Evolutionary conservation across 1,284 basidiomycete genomes (phyloP), one percentile per base, ranked within the genome.

Genomic region (Farysia itapuensis): DNA sequence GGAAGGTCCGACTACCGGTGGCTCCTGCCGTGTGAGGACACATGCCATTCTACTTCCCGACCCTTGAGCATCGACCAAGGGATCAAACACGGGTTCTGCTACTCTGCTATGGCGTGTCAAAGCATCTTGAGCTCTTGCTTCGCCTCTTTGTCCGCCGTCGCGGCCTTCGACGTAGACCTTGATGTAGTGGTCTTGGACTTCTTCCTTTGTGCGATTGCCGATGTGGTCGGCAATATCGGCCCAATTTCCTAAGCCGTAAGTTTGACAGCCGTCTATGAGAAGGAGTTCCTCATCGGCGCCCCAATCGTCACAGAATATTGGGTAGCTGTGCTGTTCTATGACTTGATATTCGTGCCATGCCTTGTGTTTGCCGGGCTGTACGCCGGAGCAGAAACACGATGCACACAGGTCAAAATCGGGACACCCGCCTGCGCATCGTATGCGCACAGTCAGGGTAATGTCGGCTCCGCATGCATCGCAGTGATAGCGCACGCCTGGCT

Each of bases 251-350:
- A 98, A 79, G 1, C 94, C 94, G 71, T 92, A 89, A 25, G 85
- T 82, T 23, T 89, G 84, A 43, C 93, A 86, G 9, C 92, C 95
- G 49, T 95, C 91, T 39, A 97, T 82, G 24, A 98, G 81, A 9
- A 96, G 80, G 2, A 97, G 81, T 77, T 98, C 95, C 87, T 98
- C 94, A 78, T 98, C 94, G 8, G 93, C 95, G 25, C 93, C 94
- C 94, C 94, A 98, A 74, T 95, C 91, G 52, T 88, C 85, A 12
- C 85, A 84, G 71, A 96, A 95, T 71, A 98, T 95, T 4, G 94
- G 94, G 77, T 94, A 91, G 7, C 94, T 89, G 69, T 95, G 84
- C 80, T 95, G 92, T 89, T 96, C 76, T 56, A 97, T 88, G 42
- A 98, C 87, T 45, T 91, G 88, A 78, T 98, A 98, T 45, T 87